Percentiles rank a stretch among this genome's conserved stretches.
These are phyloP conservation scores for Silybum marianum DNA, from an alignment of 129 eudicot species.

Conservation along the genomic window DNA sequence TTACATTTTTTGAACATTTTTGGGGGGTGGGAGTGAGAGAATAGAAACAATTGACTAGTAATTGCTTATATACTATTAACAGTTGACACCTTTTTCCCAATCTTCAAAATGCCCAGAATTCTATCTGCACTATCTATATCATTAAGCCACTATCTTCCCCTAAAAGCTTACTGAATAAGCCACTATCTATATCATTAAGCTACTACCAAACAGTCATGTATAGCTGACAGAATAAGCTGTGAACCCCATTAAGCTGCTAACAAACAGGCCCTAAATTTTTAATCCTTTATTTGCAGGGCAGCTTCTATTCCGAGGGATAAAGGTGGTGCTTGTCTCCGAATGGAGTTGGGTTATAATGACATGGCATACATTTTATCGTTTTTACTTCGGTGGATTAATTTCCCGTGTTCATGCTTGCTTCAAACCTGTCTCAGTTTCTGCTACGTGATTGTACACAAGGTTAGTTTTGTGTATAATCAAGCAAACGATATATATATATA, in stretches of 20 bases:
- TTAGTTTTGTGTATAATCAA: slow-evolving; percentile 26
- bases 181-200: too few relatives aligned
- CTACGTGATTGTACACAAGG: slow-evolving; percentile 67
- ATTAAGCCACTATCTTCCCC: too few relatives aligned
- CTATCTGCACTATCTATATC: not conserved
- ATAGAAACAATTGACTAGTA: not conserved
- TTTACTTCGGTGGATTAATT: slow-evolving; percentile 64
- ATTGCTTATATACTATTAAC: not conserved
- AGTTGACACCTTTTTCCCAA: not conserved
- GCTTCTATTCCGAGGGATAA: slow-evolving; percentile 60
- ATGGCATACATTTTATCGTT: slow-evolving; percentile 58
- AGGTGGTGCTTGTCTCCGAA: slow-evolving; percentile 57
- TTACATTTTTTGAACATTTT: slow-evolving; percentile 1
- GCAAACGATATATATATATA: too few relatives aligned
- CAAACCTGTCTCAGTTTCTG: slow-evolving; percentile 52
- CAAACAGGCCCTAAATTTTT: not conserved
- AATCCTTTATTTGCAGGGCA: slow-evolving; percentile 51
- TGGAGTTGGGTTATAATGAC: slow-evolving; percentile 62
- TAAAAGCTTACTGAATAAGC: too few relatives aligned
- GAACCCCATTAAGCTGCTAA: too few relatives aligned
- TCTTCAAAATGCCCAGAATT: not conserved
- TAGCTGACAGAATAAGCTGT: too few relatives aligned
- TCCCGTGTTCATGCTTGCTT: slow-evolving; percentile 53
- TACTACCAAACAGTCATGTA: too few relatives aligned
- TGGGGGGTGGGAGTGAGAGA: not conserved